A percentile compares a stretch with the other conserved stretches of the same genome.
phyloP scores from a whole-genome alignment of 2,329 filamentous ascomycete genomes.

The Pezicula carpinea region DNA sequence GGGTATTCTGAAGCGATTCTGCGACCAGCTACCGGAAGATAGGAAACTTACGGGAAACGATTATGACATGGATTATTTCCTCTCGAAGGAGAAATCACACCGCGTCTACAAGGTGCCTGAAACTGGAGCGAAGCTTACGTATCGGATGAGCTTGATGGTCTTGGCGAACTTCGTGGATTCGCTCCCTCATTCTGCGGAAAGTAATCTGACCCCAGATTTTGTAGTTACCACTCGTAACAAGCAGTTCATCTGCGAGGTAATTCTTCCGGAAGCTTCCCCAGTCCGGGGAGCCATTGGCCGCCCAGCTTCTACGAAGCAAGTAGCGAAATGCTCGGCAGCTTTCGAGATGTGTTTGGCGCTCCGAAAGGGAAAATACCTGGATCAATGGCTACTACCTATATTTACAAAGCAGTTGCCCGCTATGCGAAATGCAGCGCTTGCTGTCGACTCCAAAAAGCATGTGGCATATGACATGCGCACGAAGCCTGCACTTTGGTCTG shows the following conservation, averaged over 20 bases:
- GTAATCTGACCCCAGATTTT: conserved; percentile 48
- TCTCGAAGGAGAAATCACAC: conserved; percentile 40
- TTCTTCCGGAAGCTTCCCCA: conserved; percentile 71
- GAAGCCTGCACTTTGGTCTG: conserved; percentile 73
- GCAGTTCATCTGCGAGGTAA: conserved; percentile 71
- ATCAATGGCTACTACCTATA: conserved; percentile 69
- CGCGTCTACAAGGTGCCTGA: conserved; percentile 50
- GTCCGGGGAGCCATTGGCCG: conserved; percentile 62
- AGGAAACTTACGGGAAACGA: conserved; percentile 60
- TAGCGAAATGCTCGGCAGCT: conserved; percentile 84
- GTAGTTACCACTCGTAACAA: conserved; percentile 50
- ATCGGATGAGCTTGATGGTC: conserved; percentile 65
- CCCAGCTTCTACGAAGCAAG: conserved; percentile 61
- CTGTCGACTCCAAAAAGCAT: conserved; percentile 73
- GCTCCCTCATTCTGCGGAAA: conserved; percentile 45
- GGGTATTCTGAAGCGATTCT: conserved; percentile 67
- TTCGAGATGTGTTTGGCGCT: conserved; percentile 76
- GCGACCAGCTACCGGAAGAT: conserved; percentile 67
- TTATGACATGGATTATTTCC: conserved; percentile 49
- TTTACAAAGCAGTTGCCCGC: conserved; percentile 67
- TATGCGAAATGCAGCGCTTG: conserved; percentile 84
- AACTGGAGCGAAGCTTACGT: conserved; percentile 76
- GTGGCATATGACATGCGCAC: conserved; percentile 70
- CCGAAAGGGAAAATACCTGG: conserved; percentile 59
- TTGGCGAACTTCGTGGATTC: conserved; percentile 71